These are phyloP conservation scores for Apiospora marii DNA, from an alignment of 2,329 filamentous ascomycete species.

Conservation along the genomic window DNA sequence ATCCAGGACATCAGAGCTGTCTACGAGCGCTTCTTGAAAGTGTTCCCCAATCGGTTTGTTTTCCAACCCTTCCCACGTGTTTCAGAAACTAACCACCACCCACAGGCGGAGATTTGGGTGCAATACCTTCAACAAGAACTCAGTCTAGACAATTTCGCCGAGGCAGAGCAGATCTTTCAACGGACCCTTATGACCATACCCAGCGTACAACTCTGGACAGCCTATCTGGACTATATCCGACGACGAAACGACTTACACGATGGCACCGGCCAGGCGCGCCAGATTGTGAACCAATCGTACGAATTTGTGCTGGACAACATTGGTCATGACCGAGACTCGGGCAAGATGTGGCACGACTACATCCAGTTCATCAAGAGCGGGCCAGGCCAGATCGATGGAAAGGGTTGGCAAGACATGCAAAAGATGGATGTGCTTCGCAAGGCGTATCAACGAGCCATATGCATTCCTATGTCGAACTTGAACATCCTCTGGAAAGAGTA, in stretches of 20 bases:
- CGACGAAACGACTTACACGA: conserved; percentile 91
- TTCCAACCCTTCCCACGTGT: background rate
- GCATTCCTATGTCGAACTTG: conserved; percentile 83
- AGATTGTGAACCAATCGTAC: conserved; percentile 84
- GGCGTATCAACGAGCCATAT: conserved; percentile 89
- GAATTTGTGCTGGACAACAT: conserved; percentile 91
- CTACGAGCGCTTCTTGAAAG: conserved; percentile 85
- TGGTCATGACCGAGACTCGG: conserved; percentile 90
- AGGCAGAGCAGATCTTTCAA: conserved; percentile 84
- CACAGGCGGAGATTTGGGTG: conserved; percentile 89
- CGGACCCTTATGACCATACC: conserved; percentile 80
- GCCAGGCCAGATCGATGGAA: conserved; percentile 85
- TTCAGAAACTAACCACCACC: conserved; percentile 43
- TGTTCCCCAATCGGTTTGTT: conserved; percentile 89
- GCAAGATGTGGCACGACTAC: conserved; percentile 92
- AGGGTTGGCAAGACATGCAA: conserved; percentile 94
- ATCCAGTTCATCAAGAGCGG: conserved; percentile 90
- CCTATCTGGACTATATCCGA: conserved; percentile 95
- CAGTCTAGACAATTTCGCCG: conserved; percentile 80
- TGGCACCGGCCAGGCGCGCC: conserved; percentile 76
- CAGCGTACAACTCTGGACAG: conserved; percentile 87
- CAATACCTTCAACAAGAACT: conserved; percentile 90
- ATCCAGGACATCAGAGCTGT: conserved; percentile 80
- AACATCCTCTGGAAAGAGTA: conserved; percentile 96
- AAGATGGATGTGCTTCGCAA: conserved; percentile 96